A percentile compares a stretch with the other conserved stretches of the same genome.
These are phyloP conservation scores for Alternaria longipes DNA, from an alignment of 2,329 filamentous ascomycete species.

Conservation along the genomic window DNA sequence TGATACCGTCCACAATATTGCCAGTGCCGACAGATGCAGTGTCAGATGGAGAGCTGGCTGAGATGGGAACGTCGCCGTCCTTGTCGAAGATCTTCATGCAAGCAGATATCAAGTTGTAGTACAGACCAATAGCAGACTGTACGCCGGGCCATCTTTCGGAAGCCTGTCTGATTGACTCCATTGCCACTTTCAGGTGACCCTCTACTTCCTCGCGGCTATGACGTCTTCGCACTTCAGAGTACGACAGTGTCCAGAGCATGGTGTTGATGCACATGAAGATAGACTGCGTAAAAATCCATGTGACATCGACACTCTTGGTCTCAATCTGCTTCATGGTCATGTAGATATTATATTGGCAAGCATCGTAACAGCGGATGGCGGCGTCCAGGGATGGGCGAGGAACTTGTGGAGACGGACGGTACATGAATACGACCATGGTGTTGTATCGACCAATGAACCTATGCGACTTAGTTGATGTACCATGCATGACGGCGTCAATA, in stretches of 20 bases:
- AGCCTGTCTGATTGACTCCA: conserved; percentile 81
- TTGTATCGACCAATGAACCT: conserved; percentile 77
- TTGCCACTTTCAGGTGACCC: conserved; percentile 74
- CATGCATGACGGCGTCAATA: conserved; percentile 12
- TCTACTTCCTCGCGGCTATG: conserved; percentile 80
- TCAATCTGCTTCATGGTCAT: conserved; percentile 83
- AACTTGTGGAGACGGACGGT: conserved; percentile 90
- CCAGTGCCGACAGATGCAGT: conserved; percentile 53
- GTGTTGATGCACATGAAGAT: conserved; percentile 94
- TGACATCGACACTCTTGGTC: conserved; percentile 79
- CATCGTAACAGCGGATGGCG: conserved; percentile 83
- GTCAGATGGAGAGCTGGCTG: conserved; percentile 59
- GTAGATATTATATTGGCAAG: conserved; percentile 81
- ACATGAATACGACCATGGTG: conserved; percentile 87
- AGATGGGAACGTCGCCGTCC: conserved; percentile 60
- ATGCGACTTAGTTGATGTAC: conserved; percentile 5
- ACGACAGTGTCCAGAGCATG: conserved; percentile 90
- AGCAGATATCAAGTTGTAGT: conserved; percentile 83
- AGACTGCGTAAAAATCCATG: conserved; percentile 90
- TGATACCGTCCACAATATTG: conserved; percentile 53
- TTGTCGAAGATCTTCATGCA: conserved; percentile 88
- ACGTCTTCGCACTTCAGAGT: conserved; percentile 78
- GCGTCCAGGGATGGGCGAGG: conserved; percentile 83
- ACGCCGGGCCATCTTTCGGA: conserved; percentile 93
- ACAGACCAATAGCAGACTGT: conserved; percentile 82